Conservation (phyloP, 345 rosid genomes). For the Hibiscus mutabilis region DNA sequence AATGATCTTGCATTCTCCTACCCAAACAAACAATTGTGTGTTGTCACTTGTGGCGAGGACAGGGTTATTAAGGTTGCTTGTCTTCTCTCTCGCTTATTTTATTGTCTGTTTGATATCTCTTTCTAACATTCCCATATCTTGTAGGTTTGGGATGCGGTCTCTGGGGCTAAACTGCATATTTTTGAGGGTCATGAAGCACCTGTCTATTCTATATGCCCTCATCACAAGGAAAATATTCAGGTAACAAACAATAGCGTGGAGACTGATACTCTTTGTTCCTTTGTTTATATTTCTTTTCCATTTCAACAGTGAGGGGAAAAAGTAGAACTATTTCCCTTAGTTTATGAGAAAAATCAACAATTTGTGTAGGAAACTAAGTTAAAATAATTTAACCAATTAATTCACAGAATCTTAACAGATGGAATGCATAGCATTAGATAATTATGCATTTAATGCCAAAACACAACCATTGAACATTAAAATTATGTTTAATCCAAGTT, state of each 20-base stretch:
- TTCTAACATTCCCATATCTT: slow-evolving; percentile 20
- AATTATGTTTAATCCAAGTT: not conserved
- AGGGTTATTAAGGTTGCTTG: slow-evolving; percentile 61
- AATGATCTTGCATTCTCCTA: slow-evolving; percentile 76
- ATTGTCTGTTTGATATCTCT: slow-evolving; percentile 6
- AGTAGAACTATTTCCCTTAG: not conserved
- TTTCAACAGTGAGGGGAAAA: not conserved
- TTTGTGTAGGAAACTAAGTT: not conserved
- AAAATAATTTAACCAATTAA: not conserved
- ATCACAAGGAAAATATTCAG: slow-evolving; percentile 76
- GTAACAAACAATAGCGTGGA: slow-evolving; percentile 30
- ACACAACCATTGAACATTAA: not conserved
- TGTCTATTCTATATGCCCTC: slow-evolving; percentile 78
- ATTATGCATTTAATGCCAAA: not conserved
- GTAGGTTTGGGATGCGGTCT: slow-evolving; percentile 83
- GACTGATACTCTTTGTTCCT: not conserved
- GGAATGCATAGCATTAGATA: not conserved
- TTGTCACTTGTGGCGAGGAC: slow-evolving; percentile 86
- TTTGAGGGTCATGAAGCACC: slow-evolving; percentile 91
- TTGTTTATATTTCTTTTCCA: slow-evolving; percentile 6
- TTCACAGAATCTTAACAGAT: not conserved
- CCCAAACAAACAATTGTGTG: slow-evolving; percentile 60
- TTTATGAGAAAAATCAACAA: not conserved
- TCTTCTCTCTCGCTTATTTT: not conserved
- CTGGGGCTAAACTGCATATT: slow-evolving; percentile 42